These are phyloP conservation scores for Epichloe glyceriae DNA, from an alignment of 2,329 filamentous ascomycete genomes.

Conservation along the genomic window DNA sequence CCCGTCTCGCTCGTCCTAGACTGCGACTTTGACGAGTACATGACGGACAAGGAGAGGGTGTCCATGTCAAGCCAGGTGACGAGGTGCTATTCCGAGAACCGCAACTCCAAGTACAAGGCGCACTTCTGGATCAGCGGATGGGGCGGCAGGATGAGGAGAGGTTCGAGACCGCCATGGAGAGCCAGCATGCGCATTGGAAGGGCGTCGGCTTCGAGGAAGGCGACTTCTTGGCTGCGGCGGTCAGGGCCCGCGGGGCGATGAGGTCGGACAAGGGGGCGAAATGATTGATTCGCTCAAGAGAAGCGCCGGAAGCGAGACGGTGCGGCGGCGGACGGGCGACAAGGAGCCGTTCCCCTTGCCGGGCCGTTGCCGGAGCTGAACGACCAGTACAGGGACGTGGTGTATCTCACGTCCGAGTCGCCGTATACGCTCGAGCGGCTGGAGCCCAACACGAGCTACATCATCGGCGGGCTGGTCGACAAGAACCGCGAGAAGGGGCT, in stretches of 20 bases:
- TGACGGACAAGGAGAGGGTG: slow-evolving; percentile 74
- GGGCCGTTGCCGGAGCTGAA: slow-evolving; percentile 19
- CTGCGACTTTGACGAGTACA: slow-evolving; percentile 82
- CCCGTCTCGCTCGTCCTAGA: slow-evolving; percentile 77
- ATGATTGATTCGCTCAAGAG: slow-evolving; percentile 45
- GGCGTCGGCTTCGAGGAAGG: slow-evolving; percentile 59
- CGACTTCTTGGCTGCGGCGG: slow-evolving; percentile 59
- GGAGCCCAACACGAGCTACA: slow-evolving; percentile 79
- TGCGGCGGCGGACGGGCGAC: slow-evolving; percentile 17
- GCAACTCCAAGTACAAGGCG: slow-evolving; percentile 49
- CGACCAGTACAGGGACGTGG: slow-evolving; percentile 35
- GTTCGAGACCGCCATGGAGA: slow-evolving; percentile 62
- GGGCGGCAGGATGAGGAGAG: slow-evolving; percentile 59
- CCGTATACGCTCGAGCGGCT: slow-evolving; percentile 69
- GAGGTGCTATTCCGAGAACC: slow-evolving; percentile 80
- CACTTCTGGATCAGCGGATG: slow-evolving; percentile 72
- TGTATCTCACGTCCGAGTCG: slow-evolving; percentile 92
- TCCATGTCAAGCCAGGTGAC: slow-evolving; percentile 78
- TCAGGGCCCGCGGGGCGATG: slow-evolving; percentile 58
- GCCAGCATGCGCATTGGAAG: slow-evolving; percentile 68
- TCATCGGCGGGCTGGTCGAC: slow-evolving; percentile 89
- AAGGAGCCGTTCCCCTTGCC: slow-evolving; percentile 21
- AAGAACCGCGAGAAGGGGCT: slow-evolving; percentile 93
- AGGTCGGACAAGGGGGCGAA: slow-evolving; percentile 30
- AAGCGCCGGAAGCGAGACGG: slow-evolving; percentile 16